Percentiles rank a stretch among this genome's conserved stretches.
These are phyloP conservation scores for Talaromyces marneffei DNA, from an alignment of 2,329 filamentous ascomycete species.

Conservation along the genomic window DNA sequence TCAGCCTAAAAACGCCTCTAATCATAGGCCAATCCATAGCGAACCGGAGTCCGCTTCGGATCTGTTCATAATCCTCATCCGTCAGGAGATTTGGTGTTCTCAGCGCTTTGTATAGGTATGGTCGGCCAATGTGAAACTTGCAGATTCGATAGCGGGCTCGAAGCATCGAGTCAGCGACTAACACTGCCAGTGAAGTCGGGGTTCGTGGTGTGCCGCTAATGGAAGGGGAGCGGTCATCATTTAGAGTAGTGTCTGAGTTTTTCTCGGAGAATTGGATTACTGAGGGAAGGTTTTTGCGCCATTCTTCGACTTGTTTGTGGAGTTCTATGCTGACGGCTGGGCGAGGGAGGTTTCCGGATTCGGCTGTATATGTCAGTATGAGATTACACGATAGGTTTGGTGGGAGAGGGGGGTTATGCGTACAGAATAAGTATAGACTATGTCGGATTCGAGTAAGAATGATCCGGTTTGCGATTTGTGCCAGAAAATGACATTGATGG, in stretches of 20 bases:
- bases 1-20: slow-evolving; percentile 34
- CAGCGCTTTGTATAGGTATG: slow-evolving; percentile 41
- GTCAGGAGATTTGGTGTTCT: slow-evolving; percentile 32
- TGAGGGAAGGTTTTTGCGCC: slow-evolving; percentile 47
- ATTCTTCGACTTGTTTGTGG: slow-evolving; percentile 51
- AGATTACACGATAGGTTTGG: slow-evolving; percentile 13
- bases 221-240: slow-evolving; percentile 18
- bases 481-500: slow-evolving; percentile 51
- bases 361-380: slow-evolving; percentile 21
- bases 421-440: slow-evolving; percentile 46
- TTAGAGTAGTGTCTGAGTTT: slow-evolving; percentile 16
- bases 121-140: slow-evolving; percentile 37
- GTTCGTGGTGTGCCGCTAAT: slow-evolving; percentile 20
- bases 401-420: slow-evolving; percentile 7
- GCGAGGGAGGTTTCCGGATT: slow-evolving; percentile 42
- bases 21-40: slow-evolving; percentile 40
- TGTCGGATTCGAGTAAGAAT: slow-evolving; percentile 51
- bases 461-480: slow-evolving; percentile 52
- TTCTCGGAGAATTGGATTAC: slow-evolving; percentile 42
- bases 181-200: slow-evolving; percentile 29
- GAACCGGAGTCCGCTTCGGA: slow-evolving; percentile 33
- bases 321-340: slow-evolving; percentile 48
- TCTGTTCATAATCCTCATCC: slow-evolving; percentile 37
- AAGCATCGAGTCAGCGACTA: slow-evolving; percentile 35
- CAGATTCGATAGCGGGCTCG: slow-evolving; percentile 34